phyloP scores from a whole-genome alignment of 2,329 filamentous ascomycete genomes.

The Paracamarosporium sp. region DNA sequence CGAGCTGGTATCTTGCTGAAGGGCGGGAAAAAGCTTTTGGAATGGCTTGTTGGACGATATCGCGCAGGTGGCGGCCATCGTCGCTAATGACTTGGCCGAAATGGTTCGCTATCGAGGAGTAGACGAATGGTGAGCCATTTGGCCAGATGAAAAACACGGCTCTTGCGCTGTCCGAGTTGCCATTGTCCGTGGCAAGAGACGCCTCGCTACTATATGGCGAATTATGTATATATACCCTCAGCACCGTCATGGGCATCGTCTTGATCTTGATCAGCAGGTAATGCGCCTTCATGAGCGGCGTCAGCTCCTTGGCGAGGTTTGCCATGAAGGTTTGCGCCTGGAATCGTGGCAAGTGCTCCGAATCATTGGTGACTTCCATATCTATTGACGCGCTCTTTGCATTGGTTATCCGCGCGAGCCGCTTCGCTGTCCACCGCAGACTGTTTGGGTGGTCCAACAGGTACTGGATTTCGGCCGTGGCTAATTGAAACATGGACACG shows the following conservation, averaged over 20 bases:
- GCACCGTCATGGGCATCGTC: conserved; percentile 71
- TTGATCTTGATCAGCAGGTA: conserved; percentile 79
- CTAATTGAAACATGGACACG: conserved; percentile 61
- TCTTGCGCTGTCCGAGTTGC: conserved; percentile 64
- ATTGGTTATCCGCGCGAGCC: conserved; percentile 48
- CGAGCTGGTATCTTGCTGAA: conserved; percentile 73
- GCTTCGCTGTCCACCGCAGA: conserved; percentile 61
- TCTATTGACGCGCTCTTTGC: conserved; percentile 30
- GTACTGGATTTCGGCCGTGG: conserved; percentile 61
- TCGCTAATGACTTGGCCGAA: conserved; percentile 43
- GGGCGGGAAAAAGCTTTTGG: conserved; percentile 82
- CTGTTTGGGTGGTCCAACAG: conserved; percentile 60
- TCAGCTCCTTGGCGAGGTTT: conserved; percentile 75
- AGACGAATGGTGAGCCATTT: conserved; percentile 78
- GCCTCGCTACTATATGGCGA: conserved; percentile 74
- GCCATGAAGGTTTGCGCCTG: conserved; percentile 81
- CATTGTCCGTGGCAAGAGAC: conserved; percentile 39
- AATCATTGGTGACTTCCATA: conserved; percentile 49
- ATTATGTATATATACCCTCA: conserved; percentile 82
- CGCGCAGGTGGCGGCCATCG: conserved; percentile 64
- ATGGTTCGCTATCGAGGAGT: conserved; percentile 61
- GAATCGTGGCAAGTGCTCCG: conserved; percentile 67
- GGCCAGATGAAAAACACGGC: conserved; percentile 85
- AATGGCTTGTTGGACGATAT: conserved; percentile 77
- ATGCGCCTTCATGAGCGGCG: conserved; percentile 82